Percentiles rank a stretch among this genome's conserved stretches.
These are phyloP conservation scores for Tetracladium setigerum DNA, from an alignment of 495 filamentous ascomycete species.

Conservation along the genomic window DNA sequence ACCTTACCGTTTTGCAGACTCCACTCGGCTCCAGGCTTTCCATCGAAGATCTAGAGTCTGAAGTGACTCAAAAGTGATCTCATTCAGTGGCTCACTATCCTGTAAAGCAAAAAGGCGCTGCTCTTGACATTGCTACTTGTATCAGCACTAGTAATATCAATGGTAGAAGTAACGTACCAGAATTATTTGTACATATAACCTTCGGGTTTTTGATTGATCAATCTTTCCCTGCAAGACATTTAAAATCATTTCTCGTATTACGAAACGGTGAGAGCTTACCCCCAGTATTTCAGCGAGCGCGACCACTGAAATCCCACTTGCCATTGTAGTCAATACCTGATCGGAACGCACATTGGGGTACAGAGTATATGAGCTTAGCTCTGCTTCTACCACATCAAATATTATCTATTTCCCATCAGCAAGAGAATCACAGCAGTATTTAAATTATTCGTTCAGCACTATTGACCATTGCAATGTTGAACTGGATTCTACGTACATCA, in stretches of 20 bases:
- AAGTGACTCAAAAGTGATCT: constrained; percentile 35
- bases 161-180: constrained; percentile 28
- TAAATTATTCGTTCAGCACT: too few species aligned
- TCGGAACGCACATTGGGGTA: too few species aligned
- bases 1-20: constrained; percentile 40
- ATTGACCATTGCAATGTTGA: background rate
- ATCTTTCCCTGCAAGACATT: constrained; percentile 30
- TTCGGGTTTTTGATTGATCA: constrained; percentile 39
- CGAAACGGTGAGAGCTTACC: constrained; percentile 22
- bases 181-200: constrained; percentile 44
- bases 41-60: constrained; percentile 41
- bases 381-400: constrained; percentile 33
- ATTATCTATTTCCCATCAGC: constrained; percentile 26
- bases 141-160: background rate
- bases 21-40: constrained; percentile 47
- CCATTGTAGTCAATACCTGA: too few species aligned
- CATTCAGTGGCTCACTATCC: constrained; percentile 40
- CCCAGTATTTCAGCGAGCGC: constrained; percentile 41
- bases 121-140: constrained; percentile 37
- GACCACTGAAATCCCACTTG: too few species aligned
- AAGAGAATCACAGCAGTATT: too few species aligned
- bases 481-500: constrained; percentile 27
- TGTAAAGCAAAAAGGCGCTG: constrained; percentile 41
- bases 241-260: constrained; percentile 3
- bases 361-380: constrained; percentile 34